A percentile compares a stretch with the other conserved stretches of the same genome.
These are phyloP conservation scores for Erythrobasidium yunnanense DNA, from an alignment of 768 basidiomycete genomes.

Conservation along the genomic window DNA sequence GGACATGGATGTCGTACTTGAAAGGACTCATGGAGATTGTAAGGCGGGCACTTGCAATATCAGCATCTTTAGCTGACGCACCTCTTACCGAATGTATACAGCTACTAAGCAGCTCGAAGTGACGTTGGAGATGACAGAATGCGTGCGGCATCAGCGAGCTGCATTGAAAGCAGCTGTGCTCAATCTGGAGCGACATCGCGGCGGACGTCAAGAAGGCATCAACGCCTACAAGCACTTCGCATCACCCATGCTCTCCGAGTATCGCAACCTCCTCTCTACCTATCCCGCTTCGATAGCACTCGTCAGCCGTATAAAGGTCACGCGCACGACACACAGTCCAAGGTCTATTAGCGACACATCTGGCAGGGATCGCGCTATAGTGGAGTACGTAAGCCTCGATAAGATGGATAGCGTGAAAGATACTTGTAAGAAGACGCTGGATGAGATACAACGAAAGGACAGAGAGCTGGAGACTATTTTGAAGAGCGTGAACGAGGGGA, in stretches of 20 bases:
- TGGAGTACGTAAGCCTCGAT: conserved; percentile 34
- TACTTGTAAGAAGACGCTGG: conserved; percentile 32
- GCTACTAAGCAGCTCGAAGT: conserved; percentile 6
- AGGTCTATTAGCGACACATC: conserved; percentile 2
- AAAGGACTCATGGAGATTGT: too few species aligned
- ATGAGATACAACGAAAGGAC: conserved; percentile 28
- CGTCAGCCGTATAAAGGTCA: conserved; percentile 30
- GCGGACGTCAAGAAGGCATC: conserved; percentile 10
- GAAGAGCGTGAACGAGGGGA: conserved; percentile 24
- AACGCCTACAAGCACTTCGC: conserved; percentile 29
- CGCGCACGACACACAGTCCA: conserved; percentile 7
- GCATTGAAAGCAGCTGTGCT: background rate
- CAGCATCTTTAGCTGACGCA: too few species aligned
- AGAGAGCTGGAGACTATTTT: conserved; percentile 26
- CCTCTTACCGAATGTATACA: too few species aligned
- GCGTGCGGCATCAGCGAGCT: conserved; percentile 9
- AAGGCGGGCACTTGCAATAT: too few species aligned
- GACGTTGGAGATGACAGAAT: background rate
- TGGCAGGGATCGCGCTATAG: conserved; percentile 32
- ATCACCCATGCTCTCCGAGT: conserved; percentile 24
- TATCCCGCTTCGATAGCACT: conserved; percentile 34
- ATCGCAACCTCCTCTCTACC: conserved; percentile 27
- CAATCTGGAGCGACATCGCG: conserved; percentile 31
- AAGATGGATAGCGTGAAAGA: conserved; percentile 37
- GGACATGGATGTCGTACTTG: too few species aligned